phyloP scores from a whole-genome alignment of 1,284 basidiomycete species.

The Ganoderma multipileum region DNA sequence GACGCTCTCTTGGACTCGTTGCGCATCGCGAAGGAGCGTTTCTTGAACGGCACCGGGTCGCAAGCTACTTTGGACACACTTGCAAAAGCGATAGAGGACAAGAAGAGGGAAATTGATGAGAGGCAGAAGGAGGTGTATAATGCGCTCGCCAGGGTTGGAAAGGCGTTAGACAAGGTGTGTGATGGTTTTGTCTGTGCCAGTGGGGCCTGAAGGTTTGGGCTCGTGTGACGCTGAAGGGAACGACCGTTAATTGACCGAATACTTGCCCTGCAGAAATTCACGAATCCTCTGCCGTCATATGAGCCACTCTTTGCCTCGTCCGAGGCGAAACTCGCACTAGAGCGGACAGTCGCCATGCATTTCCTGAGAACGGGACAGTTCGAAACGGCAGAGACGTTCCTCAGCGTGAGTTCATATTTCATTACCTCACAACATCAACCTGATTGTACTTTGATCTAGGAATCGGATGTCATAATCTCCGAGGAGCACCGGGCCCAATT shows the following conservation, averaged over 20 bases:
- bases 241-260: background rate
- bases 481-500: slow-evolving; percentile 66
- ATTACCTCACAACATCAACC: background rate
- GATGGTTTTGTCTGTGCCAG: slow-evolving; percentile 18
- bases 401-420: slow-evolving; percentile 55
- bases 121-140: slow-evolving; percentile 88
- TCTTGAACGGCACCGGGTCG: slow-evolving; percentile 60
- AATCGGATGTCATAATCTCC: slow-evolving; percentile 71
- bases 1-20: slow-evolving; percentile 73
- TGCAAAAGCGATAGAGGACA: slow-evolving; percentile 64
- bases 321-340: slow-evolving; percentile 67
- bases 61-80: slow-evolving; percentile 62
- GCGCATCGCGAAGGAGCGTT: slow-evolving; percentile 60
- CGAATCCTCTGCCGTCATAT: slow-evolving; percentile 69
- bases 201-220: too few species aligned
- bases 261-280: slow-evolving; percentile 64
- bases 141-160: slow-evolving; percentile 79
- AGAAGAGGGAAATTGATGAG: slow-evolving; percentile 87
- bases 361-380: slow-evolving; percentile 84
- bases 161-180: slow-evolving; percentile 86
- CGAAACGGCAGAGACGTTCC: slow-evolving; percentile 73
- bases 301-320: slow-evolving; percentile 72
- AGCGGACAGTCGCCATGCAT: slow-evolving; percentile 78
- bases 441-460: slow-evolving; percentile 50
- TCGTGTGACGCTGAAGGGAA: too few species aligned